Base-by-base conservation (phyloP, 768 basidiomycete genomes). In the Mrakia frigida region DNA sequence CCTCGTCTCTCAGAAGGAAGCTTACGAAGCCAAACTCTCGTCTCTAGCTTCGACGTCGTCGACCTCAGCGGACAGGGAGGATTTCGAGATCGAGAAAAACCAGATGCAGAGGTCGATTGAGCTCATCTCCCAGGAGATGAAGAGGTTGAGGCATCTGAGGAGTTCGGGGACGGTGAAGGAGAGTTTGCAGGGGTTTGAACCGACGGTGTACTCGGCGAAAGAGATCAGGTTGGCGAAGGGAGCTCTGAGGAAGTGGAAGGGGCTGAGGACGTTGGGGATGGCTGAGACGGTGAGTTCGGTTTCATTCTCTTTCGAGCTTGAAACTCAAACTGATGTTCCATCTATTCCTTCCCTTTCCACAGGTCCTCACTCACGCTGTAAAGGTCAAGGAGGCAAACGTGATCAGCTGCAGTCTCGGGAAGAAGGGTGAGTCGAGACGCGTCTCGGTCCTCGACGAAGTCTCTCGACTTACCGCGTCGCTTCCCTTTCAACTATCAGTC, bases 381-480 rank as follows among this genome's bases (percentile, higher is more conserved):
- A 82, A 90, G 74, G 86, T 98, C 56, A 95, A 97, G 83, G 97
- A 99, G 84, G 96, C 94, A 7, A 98, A 97, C 83, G 87, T 98
- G 65, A 91, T 97, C 80, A 70, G 65, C 43, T 21, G 56, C 6
- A 35, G 71, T 21, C 31, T 73, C 4, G 28, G 59, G 18, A 39
- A 73, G 39, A 28, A 68, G 21, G 76, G 76, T 68, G 33, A 41
- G 75, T 50, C 31, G 9, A 50, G 33, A n/a, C 41, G n/a, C 46
- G 23, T 25, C 6, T 18, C n/a, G 21, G 25, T 56, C 35, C 13
- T 31, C 5, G 2, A 4, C 18, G 13, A 28, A 9, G 31, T 18
- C 28, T 14, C 6, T 28, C n/a, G 60, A n/a, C 28, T 70, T 25
- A 68, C 35, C 16, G 2, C 25, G 4, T 67, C 28, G 11, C 25